phyloP scores from a whole-genome alignment of 352 stramenopile species.

The Lagenidium sp. region DNA sequence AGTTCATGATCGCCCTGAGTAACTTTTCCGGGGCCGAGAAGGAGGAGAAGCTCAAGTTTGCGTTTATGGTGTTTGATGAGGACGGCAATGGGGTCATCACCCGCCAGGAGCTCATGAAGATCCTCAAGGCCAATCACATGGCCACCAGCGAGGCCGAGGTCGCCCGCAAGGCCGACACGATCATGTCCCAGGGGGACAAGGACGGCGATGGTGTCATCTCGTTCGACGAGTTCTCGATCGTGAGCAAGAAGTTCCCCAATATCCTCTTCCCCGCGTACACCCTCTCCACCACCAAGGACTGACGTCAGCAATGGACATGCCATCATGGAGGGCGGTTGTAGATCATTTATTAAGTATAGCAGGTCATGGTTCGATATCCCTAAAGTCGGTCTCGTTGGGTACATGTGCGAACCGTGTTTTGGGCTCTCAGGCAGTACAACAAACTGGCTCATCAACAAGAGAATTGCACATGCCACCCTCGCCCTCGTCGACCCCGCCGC shows the following conservation, averaged over 20 bases:
- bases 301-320: not conserved
- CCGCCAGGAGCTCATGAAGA: conserved; percentile 91
- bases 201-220: conserved; percentile 95
- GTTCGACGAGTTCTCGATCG: conserved; percentile 95
- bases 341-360: conserved; percentile 2
- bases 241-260: conserved; percentile 96
- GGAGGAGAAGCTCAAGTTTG: conserved; percentile 96
- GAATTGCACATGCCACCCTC: not conserved
- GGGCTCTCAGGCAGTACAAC: too few relatives aligned
- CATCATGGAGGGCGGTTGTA: not conserved
- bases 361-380: too few relatives aligned
- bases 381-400: conserved; percentile 6
- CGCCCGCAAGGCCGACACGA: conserved; percentile 93
- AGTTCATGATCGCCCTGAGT: conserved; percentile 93
- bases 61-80: conserved; percentile 94
- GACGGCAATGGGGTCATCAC: conserved; percentile 94
- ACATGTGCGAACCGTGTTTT: not conserved
- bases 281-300: conserved; percentile 52
- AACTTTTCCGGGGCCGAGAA: conserved; percentile 94
- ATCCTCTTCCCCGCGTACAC: conserved; percentile 90
- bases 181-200: conserved; percentile 95
- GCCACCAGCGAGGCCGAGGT: conserved; percentile 88
- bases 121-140: conserved; percentile 95
- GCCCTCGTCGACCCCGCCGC: conserved; percentile 1
- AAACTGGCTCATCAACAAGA: not conserved